These are phyloP conservation scores for Xylaria multiplex DNA, from an alignment of 2,329 filamentous ascomycete genomes.

Conservation along the genomic window DNA sequence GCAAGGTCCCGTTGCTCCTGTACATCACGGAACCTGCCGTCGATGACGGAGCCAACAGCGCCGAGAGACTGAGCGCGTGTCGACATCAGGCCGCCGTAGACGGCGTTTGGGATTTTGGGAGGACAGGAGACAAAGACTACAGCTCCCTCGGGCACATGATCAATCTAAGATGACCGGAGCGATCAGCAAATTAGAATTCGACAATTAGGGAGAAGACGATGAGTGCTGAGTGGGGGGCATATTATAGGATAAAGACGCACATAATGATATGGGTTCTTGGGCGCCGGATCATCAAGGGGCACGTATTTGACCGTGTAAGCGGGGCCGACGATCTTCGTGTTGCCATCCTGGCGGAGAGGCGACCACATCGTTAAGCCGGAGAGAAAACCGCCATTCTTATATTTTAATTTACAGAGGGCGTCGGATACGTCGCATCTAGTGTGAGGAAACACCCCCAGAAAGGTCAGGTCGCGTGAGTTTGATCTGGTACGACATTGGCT, in stretches of 20 bases:
- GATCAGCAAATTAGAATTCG: conserved; percentile 19
- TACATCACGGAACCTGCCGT: conserved; percentile 63
- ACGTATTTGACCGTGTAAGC: conserved; percentile 66
- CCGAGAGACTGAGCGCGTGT: conserved; percentile 56
- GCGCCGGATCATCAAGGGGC: conserved; percentile 56
- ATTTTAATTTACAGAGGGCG: conserved; percentile 61
- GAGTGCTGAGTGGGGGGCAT: no score
- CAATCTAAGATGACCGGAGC: conserved; percentile 54
- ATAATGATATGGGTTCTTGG: conserved; percentile 59
- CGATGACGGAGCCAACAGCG: conserved; percentile 61
- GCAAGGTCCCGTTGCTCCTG: conserved; percentile 62
- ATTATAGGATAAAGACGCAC: conserved; percentile 46
- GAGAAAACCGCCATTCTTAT: conserved; percentile 63
- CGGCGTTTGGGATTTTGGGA: conserved; percentile 57
- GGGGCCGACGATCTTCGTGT: conserved; percentile 63
- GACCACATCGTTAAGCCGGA: conserved; percentile 65
- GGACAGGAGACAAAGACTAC: conserved; percentile 63
- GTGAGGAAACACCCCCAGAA: not conserved
- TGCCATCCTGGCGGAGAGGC: conserved; percentile 59
- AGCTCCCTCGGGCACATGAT: conserved; percentile 57
- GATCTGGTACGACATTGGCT: not conserved
- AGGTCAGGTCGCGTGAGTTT: conserved; percentile 11
- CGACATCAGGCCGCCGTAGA: conserved; percentile 66
- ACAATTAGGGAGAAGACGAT: not conserved
- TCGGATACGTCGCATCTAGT: conserved; percentile 61